Conservation (phyloP, 371 early-diverging fungal genomes). For the Cokeromyces recurvatus region DNA sequence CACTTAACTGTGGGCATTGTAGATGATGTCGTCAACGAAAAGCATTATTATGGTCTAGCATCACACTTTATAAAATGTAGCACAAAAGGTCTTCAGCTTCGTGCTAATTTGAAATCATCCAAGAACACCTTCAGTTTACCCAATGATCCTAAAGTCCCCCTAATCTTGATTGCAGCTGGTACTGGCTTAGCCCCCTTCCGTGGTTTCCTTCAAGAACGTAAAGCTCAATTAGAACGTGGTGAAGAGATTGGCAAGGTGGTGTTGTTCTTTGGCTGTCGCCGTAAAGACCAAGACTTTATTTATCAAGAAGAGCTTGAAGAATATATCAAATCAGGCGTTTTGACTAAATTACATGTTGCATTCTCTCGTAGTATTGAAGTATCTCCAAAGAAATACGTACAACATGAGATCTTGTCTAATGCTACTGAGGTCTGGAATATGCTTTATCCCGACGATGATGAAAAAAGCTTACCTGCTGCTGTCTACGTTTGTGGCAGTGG, state of each 20-base stretch:
- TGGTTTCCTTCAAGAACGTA: conserved; percentile 60
- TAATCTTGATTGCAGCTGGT: conserved; percentile 62
- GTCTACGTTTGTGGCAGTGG: conserved; percentile 44
- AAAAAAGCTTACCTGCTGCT: conserved; percentile 14
- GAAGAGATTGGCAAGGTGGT: conserved; percentile 22
- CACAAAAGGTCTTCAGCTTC: conserved; percentile 6
- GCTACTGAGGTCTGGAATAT: conserved; percentile 31
- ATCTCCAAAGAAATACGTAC: conserved; percentile 36
- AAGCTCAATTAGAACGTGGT: conserved; percentile 16
- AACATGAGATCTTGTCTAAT: conserved; percentile 38
- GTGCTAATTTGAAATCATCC: conserved; percentile 37
- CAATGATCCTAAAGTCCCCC: conserved; percentile 28
- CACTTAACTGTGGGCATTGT: conserved; percentile 41
- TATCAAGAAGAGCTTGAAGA: conserved; percentile 63
- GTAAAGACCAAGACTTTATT: conserved; percentile 64
- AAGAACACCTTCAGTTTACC: conserved; percentile 41
- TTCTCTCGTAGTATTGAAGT: conserved; percentile 52
- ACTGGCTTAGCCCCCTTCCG: conserved; percentile 93
- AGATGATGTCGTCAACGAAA: conserved; percentile 33
- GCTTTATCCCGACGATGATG: conserved; percentile 11
- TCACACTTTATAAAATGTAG: conserved; percentile 30
- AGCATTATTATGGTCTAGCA: conserved; percentile 38
- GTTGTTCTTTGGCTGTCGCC: conserved; percentile 84
- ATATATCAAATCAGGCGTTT: conserved; percentile 41
- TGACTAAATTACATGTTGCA: conserved; percentile 61